Conservation (phyloP, 1,284 basidiomycete species). For the Microbotryum saponariae region DNA sequence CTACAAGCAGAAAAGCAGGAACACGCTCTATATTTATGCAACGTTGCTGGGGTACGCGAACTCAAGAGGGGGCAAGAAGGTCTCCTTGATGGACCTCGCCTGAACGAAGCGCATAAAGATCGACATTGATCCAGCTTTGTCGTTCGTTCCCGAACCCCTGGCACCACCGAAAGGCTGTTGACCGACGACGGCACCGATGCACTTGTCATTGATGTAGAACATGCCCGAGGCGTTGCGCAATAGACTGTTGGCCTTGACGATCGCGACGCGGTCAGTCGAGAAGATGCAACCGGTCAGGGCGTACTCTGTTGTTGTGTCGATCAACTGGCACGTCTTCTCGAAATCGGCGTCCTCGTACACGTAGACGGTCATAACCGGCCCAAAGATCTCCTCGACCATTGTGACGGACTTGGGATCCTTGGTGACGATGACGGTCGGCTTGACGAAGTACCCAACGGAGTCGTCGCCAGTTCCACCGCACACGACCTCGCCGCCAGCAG, state of each 20-base stretch:
- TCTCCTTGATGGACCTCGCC: slow-evolving; percentile 92
- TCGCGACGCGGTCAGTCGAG: slow-evolving; percentile 64
- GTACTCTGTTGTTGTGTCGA: slow-evolving; percentile 82
- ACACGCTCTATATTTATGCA: slow-evolving; percentile 43
- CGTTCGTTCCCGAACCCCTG: slow-evolving; percentile 88
- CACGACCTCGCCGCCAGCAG: slow-evolving; percentile 77
- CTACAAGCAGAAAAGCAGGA: not conserved
- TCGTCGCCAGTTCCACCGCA: slow-evolving; percentile 76
- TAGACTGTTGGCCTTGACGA: slow-evolving; percentile 61
- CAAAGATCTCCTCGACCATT: slow-evolving; percentile 94
- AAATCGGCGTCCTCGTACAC: slow-evolving; percentile 76
- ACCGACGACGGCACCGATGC: slow-evolving; percentile 89
- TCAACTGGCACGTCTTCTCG: slow-evolving; percentile 74
- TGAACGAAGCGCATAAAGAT: slow-evolving; percentile 47
- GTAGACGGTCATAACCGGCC: slow-evolving; percentile 88
- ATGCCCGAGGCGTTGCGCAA: slow-evolving; percentile 73
- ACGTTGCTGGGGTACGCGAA: slow-evolving; percentile 80
- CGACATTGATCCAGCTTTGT: slow-evolving; percentile 88
- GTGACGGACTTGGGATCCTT: slow-evolving; percentile 85
- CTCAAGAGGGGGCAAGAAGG: slow-evolving; percentile 69
- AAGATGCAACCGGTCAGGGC: slow-evolving; percentile 83
- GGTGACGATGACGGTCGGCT: slow-evolving; percentile 90
- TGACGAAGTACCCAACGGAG: slow-evolving; percentile 85
- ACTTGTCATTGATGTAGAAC: slow-evolving; percentile 68
- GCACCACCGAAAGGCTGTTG: slow-evolving; percentile 97